Evolutionary conservation across 2,329 filamentous ascomycete genomes (phyloP).

Genomic region (Trichophyton equinum): DNA sequence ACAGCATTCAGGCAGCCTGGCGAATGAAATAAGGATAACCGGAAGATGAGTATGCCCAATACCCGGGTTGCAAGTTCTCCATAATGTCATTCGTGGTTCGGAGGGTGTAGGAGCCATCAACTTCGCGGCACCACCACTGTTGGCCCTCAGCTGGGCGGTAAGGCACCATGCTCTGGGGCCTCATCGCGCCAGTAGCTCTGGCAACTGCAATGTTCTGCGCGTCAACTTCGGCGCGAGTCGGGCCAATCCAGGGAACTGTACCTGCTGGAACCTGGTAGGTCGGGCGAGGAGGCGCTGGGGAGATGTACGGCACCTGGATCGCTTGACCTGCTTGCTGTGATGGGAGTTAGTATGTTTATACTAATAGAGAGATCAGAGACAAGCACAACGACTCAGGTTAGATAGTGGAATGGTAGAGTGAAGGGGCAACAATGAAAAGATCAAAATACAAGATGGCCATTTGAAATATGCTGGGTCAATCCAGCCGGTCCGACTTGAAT

Average conservation of each 20-base stretch:
- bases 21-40: conserved; percentile 12
- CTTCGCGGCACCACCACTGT: conserved; percentile 26
- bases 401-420: neutral
- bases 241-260: conserved; percentile 13
- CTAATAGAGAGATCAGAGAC: neutral
- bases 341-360: neutral
- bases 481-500: conserved; percentile 5
- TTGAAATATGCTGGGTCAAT: conserved; percentile 10
- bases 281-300: conserved; percentile 6
- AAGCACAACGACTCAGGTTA: neutral
- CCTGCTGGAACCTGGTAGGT: conserved; percentile 2
- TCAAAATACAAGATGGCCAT: conserved; percentile 9
- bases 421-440: neutral
- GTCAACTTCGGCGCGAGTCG: conserved; percentile 19
- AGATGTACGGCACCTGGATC: conserved; percentile 3
- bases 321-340: conserved; percentile 5
- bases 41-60: conserved; percentile 15
- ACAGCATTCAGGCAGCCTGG: neutral
- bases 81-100: conserved; percentile 22
- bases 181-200: conserved; percentile 13
- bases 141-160: conserved; percentile 20
- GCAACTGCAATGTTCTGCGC: conserved; percentile 21
- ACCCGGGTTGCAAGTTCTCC: conserved; percentile 20
- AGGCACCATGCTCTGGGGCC: conserved; percentile 20
- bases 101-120: conserved; percentile 24